Evolutionary conservation across 306 rosid genomes (phyloP), one percentile per base, ranked within the genome.

Genomic region (Leucaena leucocephala): DNA sequence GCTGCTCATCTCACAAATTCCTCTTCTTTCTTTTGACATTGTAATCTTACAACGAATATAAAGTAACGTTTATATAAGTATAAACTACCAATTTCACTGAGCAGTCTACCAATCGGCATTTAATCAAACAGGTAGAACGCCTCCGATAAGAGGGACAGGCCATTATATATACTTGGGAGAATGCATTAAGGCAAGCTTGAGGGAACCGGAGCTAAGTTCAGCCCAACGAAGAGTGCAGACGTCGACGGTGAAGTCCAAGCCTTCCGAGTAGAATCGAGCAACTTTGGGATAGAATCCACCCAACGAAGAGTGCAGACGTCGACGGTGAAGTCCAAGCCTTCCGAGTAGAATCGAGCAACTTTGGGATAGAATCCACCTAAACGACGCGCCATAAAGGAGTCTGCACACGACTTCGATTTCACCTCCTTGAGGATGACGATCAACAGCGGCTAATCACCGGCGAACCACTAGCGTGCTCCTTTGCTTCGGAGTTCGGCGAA

Each of bases 201-300:
- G 96, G 64, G 98, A 88, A 46, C 96, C 96, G 0, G 94, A 92
- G 54, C 93, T 94, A 67, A 91, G 97, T 89, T 95, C 71, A 67
- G 71, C 71, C 71, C 71, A 67, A 17, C 71, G 71, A 39, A 40
- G 50, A 40, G 71, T 67, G 49, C 71, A 67, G 35, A 67, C 91
- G 54, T 91, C 85, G 72, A 88, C 83, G 55, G 90, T 89, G 81
- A 95, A 89, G 62, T 86, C 99, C 75, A 91, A 87, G 44, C 96
- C 97, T 83, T 95, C 82, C 0, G 98, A 82, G 82, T 93, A 93
- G 80, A 93, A 90, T 49, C 85, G 85, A 59, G 94, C 97, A 0
- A 98, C 99, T 85, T 87, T 88, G 2, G 96, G 97, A 67, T 43
- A 95, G 71, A 61, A 91, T 74, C 94, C 98, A 95, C 71, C 91